Percentiles rank a stretch among this genome's conserved stretches.
These are phyloP conservation scores for Salinomyces thailandicus DNA, from an alignment of 2,329 filamentous ascomycete species.

Conservation along the genomic window DNA sequence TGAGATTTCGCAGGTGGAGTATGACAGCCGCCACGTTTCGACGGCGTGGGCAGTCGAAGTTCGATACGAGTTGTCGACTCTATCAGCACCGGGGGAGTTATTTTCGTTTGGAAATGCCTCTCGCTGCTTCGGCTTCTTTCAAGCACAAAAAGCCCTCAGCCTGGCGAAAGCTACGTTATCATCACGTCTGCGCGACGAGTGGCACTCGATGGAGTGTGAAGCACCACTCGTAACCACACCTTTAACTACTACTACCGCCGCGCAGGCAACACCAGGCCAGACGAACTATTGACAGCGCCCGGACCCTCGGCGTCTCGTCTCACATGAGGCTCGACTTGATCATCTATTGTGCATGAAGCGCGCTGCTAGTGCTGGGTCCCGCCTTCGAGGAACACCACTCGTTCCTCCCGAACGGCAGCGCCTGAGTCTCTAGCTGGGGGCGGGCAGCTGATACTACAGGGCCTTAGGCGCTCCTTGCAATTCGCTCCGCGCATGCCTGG, in stretches of 20 bases:
- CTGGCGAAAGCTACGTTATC: background rate
- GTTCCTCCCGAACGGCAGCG: constrained; percentile 1
- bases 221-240: constrained; percentile 4
- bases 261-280: background rate
- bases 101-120: too few species aligned
- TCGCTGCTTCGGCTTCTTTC: too few species aligned
- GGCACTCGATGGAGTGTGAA: constrained; percentile 3
- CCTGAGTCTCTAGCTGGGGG: background rate
- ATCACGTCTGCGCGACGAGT: constrained; percentile 5
- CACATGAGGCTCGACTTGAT: constrained; percentile 8
- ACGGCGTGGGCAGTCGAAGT: too few species aligned
- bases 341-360: constrained; percentile 7
- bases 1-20: too few species aligned
- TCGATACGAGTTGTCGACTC: too few species aligned
- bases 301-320: constrained; percentile 3
- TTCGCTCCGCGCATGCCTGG: too few species aligned
- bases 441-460: constrained; percentile 7
- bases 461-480: too few species aligned
- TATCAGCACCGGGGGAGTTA: too few species aligned
- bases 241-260: background rate
- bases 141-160: too few species aligned
- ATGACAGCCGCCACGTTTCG: too few species aligned
- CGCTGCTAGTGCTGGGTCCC: constrained; percentile 1
- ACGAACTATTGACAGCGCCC: constrained; percentile 1
- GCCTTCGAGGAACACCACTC: constrained; percentile 8